Base-by-base conservation (phyloP, 2,329 filamentous ascomycete species). In the Alternaria longipes region DNA sequence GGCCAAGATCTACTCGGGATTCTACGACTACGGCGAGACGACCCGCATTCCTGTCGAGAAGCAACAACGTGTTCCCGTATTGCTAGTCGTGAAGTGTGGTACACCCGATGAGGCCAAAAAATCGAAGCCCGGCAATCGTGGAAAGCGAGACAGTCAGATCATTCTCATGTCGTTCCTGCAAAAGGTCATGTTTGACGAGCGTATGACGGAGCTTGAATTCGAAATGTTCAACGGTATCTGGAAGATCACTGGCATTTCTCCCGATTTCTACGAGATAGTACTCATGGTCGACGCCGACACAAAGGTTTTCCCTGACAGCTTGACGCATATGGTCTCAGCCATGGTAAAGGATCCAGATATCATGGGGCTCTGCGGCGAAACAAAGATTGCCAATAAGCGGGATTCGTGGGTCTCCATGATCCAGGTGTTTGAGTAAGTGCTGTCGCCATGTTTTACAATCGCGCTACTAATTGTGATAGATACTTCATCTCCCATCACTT, bases 131-230 rank as follows among this genome's bases (percentile, higher is more conserved):
- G 95, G 95, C 72, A 99, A 99, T 81, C 89, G 95, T 81, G 96
- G 95, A 81, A 99, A 99, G 85, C 92, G 95, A 78, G 95, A 99
- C 85, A 97, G 93, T 83, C 95, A 99, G 80, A 97, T 99, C 75
- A 95, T 99, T 71, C 86, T 99, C 68, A 99, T 99, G 95, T 97
- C 94, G 5, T 99, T 99, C 86, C 83, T 99, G 70, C 95, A 99
- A 78, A 99, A 99, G 83, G 95, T 99, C 76, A 99, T 99, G 95
- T 99, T 99, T 74, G 95, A 99, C 78, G 96, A 99, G 82, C 91
- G 95, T 64, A 99, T 99, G 95, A 99, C 96, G 18, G 94, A 99
- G 80, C 90, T 99, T 54, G 95, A 99, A 79, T 99, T 93, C 75
- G 95, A 99, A 78, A 98, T 99, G 92, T 99, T 99, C 84, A 99